Conservation (phyloP, 129 eudicot species). For the Rutidosis leptorrhynchoides region DNA sequence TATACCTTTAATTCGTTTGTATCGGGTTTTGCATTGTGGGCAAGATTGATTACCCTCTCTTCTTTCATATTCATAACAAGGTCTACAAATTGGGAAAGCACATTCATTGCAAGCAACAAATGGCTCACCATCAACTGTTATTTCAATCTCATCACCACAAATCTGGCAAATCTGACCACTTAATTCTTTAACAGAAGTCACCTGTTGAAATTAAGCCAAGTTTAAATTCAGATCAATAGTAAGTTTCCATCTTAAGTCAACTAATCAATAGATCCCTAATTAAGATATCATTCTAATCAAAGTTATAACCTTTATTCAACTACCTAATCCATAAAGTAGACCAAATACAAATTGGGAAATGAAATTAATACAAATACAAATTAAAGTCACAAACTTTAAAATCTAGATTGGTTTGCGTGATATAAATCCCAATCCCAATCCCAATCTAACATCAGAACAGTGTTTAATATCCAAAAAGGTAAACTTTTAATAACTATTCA, state of each 20-base stretch:
- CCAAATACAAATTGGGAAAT: neutral
- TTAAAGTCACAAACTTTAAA: neutral
- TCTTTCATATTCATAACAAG: constrained; percentile 89
- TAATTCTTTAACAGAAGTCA: constrained; percentile 84
- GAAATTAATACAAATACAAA: neutral
- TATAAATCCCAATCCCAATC: too few relatives aligned
- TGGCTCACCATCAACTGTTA: constrained; percentile 69
- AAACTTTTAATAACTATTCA: constrained; percentile 20
- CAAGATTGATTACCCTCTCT: constrained; percentile 94
- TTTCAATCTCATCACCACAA: constrained; percentile 94
- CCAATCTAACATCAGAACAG: constrained; percentile 27
- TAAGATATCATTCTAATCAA: constrained; percentile 1
- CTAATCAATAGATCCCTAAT: constrained; percentile 23
- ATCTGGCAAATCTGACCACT: constrained; percentile 90
- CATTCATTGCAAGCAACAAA: constrained; percentile 96
- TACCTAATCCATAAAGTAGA: constrained; percentile 4
- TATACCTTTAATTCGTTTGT: constrained; percentile 78
- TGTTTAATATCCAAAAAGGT: constrained; percentile 24
- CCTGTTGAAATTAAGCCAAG: constrained; percentile 37
- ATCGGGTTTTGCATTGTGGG: constrained; percentile 94
- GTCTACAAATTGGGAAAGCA: constrained; percentile 88
- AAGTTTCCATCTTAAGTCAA: constrained; percentile 23
- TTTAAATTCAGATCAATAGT: constrained; percentile 29
- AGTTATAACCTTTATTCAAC: constrained; percentile 13
- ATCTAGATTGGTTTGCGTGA: constrained; percentile 20